phyloP scores from a whole-genome alignment of 1,284 basidiomycete species.

The Cryptococcus sp. region DNA sequence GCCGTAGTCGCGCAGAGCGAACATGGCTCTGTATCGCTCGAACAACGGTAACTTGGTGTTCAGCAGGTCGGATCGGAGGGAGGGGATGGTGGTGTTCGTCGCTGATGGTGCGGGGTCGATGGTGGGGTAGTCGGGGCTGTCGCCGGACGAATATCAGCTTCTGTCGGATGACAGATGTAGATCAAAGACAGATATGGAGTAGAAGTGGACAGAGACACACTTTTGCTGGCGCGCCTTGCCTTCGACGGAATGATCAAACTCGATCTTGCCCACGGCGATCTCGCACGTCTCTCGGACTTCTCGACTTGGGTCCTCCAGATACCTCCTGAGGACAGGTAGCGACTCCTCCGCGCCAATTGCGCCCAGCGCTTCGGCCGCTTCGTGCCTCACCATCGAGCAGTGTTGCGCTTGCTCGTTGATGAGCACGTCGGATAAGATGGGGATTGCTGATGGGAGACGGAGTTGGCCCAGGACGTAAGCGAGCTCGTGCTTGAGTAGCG shows the following conservation, averaged over 20 bases:
- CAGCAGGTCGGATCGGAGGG: constrained; percentile 69
- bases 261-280: constrained; percentile 92
- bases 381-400: constrained; percentile 92
- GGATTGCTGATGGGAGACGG: constrained; percentile 71
- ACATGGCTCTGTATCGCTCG: constrained; percentile 97
- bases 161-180: background rate
- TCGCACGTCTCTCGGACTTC: constrained; percentile 96
- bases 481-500: constrained; percentile 93
- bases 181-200: background rate
- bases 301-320: constrained; percentile 71
- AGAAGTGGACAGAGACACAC: constrained; percentile 31
- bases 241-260: constrained; percentile 74
- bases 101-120: constrained; percentile 88
- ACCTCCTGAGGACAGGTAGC: constrained; percentile 72
- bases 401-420: constrained; percentile 59
- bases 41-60: constrained; percentile 76
- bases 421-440: constrained; percentile 76
- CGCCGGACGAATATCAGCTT: constrained; percentile 2
- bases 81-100: constrained; percentile 41
- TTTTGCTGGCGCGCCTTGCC: constrained; percentile 48
- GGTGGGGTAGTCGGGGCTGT: constrained; percentile 72
- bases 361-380: constrained; percentile 98
- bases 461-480: constrained; percentile 98
- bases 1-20: constrained; percentile 88
- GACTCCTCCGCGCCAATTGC: constrained; percentile 77